Conservation (phyloP, 2,329 filamentous ascomycete genomes). For the Phaeosphaeria sp. region DNA sequence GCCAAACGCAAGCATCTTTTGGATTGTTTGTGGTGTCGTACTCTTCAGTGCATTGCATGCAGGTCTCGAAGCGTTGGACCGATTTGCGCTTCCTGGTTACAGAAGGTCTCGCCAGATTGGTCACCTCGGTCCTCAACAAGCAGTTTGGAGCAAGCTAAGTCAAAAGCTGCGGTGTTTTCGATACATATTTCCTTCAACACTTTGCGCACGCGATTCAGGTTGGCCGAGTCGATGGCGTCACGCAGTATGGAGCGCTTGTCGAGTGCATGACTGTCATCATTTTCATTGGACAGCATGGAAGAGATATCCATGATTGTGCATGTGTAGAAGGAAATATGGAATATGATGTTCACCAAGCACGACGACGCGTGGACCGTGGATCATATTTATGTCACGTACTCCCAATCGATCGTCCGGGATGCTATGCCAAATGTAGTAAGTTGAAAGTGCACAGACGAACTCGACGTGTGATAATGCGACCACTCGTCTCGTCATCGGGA, state of each 20-base stretch:
- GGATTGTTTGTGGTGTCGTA: constrained; percentile 22
- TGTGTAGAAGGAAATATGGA: not conserved
- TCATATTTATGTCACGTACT: no score
- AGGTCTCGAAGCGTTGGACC: constrained; percentile 6
- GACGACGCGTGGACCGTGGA: not conserved
- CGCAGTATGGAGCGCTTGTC: not conserved
- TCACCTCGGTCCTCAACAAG: not conserved
- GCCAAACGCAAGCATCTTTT: constrained; percentile 18
- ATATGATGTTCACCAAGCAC: not conserved
- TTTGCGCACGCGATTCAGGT: not conserved
- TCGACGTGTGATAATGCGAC: no score
- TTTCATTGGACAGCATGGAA: not conserved
- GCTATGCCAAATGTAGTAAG: not conserved
- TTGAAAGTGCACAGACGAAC: not conserved
- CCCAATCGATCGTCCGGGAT: not conserved
- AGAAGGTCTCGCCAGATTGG: not conserved
- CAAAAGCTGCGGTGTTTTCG: not conserved
- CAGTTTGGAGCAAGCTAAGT: not conserved
- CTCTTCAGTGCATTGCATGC: constrained; percentile 22
- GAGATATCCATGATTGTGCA: not conserved
- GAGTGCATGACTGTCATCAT: not conserved
- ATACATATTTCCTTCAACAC: not conserved
- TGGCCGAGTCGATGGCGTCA: not conserved
- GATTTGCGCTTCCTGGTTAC: not conserved
- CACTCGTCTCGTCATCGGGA: no score